Evolutionary conservation across 805 yeast species (phyloP).

Genomic region (Metschnikowia rubicola): DNA sequence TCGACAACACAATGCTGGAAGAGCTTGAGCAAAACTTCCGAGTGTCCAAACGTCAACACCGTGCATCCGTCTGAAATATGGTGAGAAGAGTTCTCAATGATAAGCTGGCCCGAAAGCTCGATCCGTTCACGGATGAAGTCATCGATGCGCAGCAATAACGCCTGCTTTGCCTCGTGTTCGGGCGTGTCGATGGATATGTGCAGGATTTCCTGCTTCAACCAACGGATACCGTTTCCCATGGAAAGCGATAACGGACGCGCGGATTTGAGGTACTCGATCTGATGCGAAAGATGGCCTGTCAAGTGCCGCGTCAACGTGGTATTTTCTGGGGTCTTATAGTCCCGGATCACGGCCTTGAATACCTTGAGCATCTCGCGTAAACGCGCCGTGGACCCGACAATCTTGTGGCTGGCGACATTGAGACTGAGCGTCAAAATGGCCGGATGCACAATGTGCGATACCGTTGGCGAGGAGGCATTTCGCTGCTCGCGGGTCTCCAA

Average conservation of each 20-base stretch:
- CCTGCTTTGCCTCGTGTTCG: conserved; percentile 64
- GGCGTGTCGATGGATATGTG: conserved; percentile 68
- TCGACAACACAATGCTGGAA: conserved; percentile 62
- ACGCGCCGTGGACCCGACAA: conserved; percentile 87
- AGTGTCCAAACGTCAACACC: conserved; percentile 83
- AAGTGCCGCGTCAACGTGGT: conserved; percentile 84
- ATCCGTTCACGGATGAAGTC: conserved; percentile 81
- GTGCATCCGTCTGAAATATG: conserved; percentile 77
- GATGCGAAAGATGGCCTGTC: conserved; percentile 83
- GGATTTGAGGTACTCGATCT: conserved; percentile 85
- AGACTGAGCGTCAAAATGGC: conserved; percentile 73
- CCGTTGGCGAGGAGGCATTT: conserved; percentile 50
- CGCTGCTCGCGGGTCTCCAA: conserved; percentile 78
- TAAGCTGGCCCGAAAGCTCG: conserved; percentile 76
- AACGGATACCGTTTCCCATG: conserved; percentile 97
- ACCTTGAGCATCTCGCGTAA: conserved; percentile 82
- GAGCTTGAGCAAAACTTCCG: conserved; percentile 74
- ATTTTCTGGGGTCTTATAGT: conserved; percentile 81
- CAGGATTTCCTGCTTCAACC: conserved; percentile 94
- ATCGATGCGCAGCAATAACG: conserved; percentile 66
- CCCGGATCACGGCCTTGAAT: conserved; percentile 73
- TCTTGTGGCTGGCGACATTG: conserved; percentile 75
- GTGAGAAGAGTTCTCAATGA: conserved; percentile 71
- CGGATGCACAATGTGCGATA: conserved; percentile 79
- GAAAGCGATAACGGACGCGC: conserved; percentile 89